Percentiles rank a stretch among this genome's conserved stretches.
These are phyloP conservation scores for Sporothrix curviconia DNA, from an alignment of 2,329 filamentous ascomycete species.

Conservation along the genomic window DNA sequence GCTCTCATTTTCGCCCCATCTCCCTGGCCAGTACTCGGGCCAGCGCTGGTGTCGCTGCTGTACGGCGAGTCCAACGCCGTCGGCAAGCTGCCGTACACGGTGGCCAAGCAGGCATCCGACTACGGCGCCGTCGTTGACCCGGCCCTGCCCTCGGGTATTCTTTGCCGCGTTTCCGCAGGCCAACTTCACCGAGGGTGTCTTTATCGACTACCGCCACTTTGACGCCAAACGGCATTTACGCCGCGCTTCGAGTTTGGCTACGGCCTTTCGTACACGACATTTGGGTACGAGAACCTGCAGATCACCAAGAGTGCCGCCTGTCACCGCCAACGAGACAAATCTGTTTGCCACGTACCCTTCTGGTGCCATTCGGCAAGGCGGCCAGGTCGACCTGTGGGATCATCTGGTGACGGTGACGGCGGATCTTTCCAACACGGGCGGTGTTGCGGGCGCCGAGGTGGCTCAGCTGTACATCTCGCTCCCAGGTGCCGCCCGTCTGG, in stretches of 20 bases:
- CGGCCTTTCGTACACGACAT: constrained; percentile 50
- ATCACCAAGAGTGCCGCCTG: constrained; percentile 23
- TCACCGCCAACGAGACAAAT: constrained; percentile 14
- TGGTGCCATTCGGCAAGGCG: constrained; percentile 36
- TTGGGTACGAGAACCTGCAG: constrained; percentile 37
- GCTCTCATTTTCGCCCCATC: constrained; percentile 56
- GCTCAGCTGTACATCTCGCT: constrained; percentile 40
- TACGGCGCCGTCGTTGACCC: constrained; percentile 25
- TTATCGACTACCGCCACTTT: constrained; percentile 49
- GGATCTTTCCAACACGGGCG: constrained; percentile 36
- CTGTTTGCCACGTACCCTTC: constrained; percentile 31
- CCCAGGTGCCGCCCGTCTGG: constrained; percentile 24
- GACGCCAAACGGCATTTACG: constrained; percentile 40
- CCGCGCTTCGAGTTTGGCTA: constrained; percentile 51
- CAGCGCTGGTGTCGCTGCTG: constrained; percentile 46
- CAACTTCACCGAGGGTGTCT: constrained; percentile 30
- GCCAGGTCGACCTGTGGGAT: constrained; percentile 42
- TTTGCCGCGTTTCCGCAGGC: constrained; percentile 34
- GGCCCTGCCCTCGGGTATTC: neutral
- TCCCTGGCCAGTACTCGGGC: constrained; percentile 58
- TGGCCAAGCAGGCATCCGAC: constrained; percentile 48
- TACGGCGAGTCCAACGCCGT: constrained; percentile 52
- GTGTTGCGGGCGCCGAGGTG: constrained; percentile 36
- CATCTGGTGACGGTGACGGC: constrained; percentile 34
- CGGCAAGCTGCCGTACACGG: constrained; percentile 54